Percentiles rank a stretch among this genome's conserved stretches.
These are phyloP conservation scores for Tetrastigma voinierianum DNA, from an alignment of 164 flowering plant species.

Conservation along the genomic window DNA sequence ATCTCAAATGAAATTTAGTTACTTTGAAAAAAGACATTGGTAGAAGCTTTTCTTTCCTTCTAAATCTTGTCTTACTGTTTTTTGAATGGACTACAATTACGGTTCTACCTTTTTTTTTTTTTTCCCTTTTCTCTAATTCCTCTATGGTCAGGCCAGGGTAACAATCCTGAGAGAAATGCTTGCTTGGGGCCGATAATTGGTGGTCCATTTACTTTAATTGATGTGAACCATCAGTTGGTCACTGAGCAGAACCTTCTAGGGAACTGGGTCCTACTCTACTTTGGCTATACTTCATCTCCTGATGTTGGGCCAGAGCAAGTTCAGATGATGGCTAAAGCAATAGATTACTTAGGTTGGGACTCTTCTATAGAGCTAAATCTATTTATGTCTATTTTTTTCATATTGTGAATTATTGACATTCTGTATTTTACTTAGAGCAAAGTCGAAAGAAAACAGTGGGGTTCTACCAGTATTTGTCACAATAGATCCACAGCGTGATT, in stretches of 20 bases:
- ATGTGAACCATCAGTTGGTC: conserved; percentile 45
- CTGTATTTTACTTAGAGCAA: conserved; percentile 26
- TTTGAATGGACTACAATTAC: not conserved
- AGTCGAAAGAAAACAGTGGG: conserved; percentile 53
- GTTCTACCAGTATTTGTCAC: conserved; percentile 72
- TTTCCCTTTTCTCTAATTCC: not conserved
- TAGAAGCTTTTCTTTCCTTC: conserved; percentile 36
- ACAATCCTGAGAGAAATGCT: conserved; percentile 13
- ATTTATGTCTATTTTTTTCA: not conserved
- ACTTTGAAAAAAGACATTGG: no score
- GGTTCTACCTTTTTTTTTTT: no score
- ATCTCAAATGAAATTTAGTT: no score
- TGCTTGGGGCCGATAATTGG: conserved; percentile 66
- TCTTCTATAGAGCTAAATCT: not conserved
- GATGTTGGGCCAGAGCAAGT: conserved; percentile 83
- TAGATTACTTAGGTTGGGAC: conserved; percentile 57
- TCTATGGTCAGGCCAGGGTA: conserved; percentile 43
- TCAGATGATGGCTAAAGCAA: conserved; percentile 64
- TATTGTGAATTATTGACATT: conserved; percentile 16
- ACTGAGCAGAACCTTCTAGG: conserved; percentile 65
- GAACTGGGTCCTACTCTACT: conserved; percentile 84
- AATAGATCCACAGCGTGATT: conserved; percentile 84
- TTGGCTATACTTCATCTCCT: conserved; percentile 94
- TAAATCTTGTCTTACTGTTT: not conserved
- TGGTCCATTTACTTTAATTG: conserved; percentile 71